Conservation (phyloP, 805 yeast genomes). For the Brettanomyces naardenensis region DNA sequence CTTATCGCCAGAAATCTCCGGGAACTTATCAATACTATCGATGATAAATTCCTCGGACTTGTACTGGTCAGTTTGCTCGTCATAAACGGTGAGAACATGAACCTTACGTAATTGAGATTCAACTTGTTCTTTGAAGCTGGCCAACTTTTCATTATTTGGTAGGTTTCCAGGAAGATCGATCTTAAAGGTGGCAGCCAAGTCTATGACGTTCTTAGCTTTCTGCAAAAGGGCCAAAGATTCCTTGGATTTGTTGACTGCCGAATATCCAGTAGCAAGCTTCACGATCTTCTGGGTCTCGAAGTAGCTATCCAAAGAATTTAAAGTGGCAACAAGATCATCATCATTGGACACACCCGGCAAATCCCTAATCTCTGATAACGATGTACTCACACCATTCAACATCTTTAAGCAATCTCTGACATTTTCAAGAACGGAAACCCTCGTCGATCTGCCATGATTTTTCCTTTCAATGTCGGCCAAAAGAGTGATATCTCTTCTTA, state of each 20-base stretch:
- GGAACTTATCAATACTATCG: constrained; percentile 23
- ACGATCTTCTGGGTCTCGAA: constrained; percentile 38
- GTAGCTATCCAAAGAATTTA: constrained; percentile 41
- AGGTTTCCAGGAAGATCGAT: constrained; percentile 28
- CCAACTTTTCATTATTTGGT: constrained; percentile 29
- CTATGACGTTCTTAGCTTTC: constrained; percentile 19
- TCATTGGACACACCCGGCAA: constrained; percentile 91
- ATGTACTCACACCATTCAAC: constrained; percentile 41
- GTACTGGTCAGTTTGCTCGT: constrained; percentile 10
- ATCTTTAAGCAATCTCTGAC: constrained; percentile 40
- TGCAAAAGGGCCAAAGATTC: constrained; percentile 41
- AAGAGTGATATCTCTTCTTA: constrained; percentile 61
- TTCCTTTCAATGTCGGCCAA: constrained; percentile 24
- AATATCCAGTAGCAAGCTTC: constrained; percentile 38
- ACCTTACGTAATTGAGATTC: constrained; percentile 19
- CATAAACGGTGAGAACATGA: constrained; percentile 44
- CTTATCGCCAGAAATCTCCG: constrained; percentile 19
- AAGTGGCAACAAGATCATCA: constrained; percentile 51
- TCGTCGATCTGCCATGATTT: constrained; percentile 9
- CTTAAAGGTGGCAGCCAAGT: neutral
- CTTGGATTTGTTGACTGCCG: constrained; percentile 30
- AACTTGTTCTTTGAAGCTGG: constrained; percentile 15
- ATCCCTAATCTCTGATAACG: constrained; percentile 56
- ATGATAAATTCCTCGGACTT: constrained; percentile 13
- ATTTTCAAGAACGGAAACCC: constrained; percentile 20